Percentiles rank a stretch among this genome's conserved stretches.
Evolutionary conservation across 257 asterid species (phyloP).

Genomic region (Penstemon newberryi): DNA sequence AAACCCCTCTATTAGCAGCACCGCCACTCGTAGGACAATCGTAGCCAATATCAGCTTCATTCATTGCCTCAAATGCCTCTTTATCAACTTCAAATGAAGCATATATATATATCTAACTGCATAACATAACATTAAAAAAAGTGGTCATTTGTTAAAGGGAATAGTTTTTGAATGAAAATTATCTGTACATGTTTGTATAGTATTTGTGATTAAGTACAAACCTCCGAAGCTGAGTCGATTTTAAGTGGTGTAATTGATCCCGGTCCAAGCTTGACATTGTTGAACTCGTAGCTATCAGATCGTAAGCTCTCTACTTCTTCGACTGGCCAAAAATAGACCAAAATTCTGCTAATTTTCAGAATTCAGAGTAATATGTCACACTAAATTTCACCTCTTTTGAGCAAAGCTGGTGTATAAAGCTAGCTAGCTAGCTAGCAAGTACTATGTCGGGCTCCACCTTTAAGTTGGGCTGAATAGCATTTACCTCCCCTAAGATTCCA

Average conservation of each 20-base stretch:
- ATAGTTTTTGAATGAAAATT: not conserved
- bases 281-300: constrained; percentile 39
- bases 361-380: no score
- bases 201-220: constrained; percentile 4
- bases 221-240: constrained; percentile 63
- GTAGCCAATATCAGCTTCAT: constrained; percentile 38
- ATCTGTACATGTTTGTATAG: not conserved
- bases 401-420: no score
- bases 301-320: constrained; percentile 80
- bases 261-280: constrained; percentile 55
- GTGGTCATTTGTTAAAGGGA: not conserved
- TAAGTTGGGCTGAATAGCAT: no score
- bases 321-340: constrained; percentile 57
- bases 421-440: no score
- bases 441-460: no score
- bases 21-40: constrained; percentile 66
- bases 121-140: not conserved
- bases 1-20: constrained; percentile 48
- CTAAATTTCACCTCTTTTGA: no score
- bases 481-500: no score
- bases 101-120: constrained; percentile 55
- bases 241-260: constrained; percentile 67
- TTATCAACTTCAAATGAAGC: constrained; percentile 56
- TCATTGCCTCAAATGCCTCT: constrained; percentile 17
- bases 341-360: no score